Conservation (phyloP, 768 basidiomycete genomes). For the Asterophora parasitica region DNA sequence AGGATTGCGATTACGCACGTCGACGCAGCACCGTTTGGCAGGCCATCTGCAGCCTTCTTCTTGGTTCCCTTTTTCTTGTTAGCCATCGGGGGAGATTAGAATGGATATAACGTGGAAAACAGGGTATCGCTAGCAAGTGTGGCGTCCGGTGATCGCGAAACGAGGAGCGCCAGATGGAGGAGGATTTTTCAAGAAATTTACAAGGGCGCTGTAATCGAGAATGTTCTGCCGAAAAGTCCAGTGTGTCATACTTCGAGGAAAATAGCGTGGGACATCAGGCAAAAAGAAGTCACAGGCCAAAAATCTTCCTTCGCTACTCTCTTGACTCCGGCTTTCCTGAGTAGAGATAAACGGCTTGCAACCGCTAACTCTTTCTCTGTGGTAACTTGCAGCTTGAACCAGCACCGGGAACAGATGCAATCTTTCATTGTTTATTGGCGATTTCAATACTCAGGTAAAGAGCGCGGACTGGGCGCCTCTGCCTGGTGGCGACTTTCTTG, state of each 20-base stretch:
- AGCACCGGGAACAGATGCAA: no score
- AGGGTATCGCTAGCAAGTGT: constrained; percentile 7
- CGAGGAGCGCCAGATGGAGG: not conserved
- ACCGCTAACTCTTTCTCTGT: no score
- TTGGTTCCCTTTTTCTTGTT: constrained; percentile 20
- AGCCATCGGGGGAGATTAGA: constrained; percentile 8
- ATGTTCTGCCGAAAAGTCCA: not conserved
- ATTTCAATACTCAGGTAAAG: no score
- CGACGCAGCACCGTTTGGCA: constrained; percentile 8
- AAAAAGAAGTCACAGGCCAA: no score
- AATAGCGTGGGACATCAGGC: constrained; percentile 1
- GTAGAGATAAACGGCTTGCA: no score
- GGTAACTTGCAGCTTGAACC: no score
- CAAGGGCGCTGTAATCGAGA: not conserved
- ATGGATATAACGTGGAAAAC: not conserved
- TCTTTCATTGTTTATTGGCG: no score
- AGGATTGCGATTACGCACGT: constrained; percentile 2
- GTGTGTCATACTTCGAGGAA: no score
- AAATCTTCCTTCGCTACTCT: no score
- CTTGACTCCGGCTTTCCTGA: no score
- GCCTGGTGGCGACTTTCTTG: no score
- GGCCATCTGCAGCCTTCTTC: constrained; percentile 14
- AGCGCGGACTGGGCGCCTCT: no score
- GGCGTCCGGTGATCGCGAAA: not conserved
- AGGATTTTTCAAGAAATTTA: not conserved